Base-by-base conservation (phyloP, 495 filamentous ascomycete genomes). In the Hyaloscypha bicolor region DNA sequence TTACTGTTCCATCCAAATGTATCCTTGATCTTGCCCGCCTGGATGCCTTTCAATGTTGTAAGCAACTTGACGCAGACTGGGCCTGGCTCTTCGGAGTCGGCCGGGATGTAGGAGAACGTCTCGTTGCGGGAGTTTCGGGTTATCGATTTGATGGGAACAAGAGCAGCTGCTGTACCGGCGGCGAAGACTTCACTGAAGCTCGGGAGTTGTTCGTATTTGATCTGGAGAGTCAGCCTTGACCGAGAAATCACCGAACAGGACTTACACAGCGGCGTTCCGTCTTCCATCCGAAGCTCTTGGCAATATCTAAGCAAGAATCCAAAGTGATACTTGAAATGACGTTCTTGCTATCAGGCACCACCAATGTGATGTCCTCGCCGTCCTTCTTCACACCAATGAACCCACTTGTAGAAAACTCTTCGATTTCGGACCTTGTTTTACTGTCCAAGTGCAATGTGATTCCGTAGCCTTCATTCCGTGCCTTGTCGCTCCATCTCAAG, bases 361-460 rank as follows among this genome's bases (percentile, higher is more conserved):
- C 88, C 0, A 97, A 75, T 19, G 86, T 94, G 19, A 90, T 81
- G n/a, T 82, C 65, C 3, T 80, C 83, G 0, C 84, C 83, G 2
- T 86, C 79, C 51, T 86, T 83, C 69, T 84, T 79, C 6, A 90
- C 89, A 0, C 91, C 93, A 62, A 96, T 87, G 67, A 97, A 96
- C 1, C 91, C 93, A 39, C 86, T 90, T 0, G 93, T 97, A 59
- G 89, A 93, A 69, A 97, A 97, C 80, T 97, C 93, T 69, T 97
- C 93, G 53, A 97, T 84, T 77, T 90, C 91, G 29, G 84, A 88
- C 65, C 92, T 84, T 14, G 85, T 90, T 76, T 86, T 86, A 72
- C 91, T 94, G 73, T 97, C 93, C 55, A 96, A 78, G 74, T 97
- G 93, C 69, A 97, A 79, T 11, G 93, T 96, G 69, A 97, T 96